Percentiles rank a stretch among this genome's conserved stretches.
Conservation (phyloP, 2,329 filamentous ascomycete genomes). For the Talaromyces sp. region DNA sequence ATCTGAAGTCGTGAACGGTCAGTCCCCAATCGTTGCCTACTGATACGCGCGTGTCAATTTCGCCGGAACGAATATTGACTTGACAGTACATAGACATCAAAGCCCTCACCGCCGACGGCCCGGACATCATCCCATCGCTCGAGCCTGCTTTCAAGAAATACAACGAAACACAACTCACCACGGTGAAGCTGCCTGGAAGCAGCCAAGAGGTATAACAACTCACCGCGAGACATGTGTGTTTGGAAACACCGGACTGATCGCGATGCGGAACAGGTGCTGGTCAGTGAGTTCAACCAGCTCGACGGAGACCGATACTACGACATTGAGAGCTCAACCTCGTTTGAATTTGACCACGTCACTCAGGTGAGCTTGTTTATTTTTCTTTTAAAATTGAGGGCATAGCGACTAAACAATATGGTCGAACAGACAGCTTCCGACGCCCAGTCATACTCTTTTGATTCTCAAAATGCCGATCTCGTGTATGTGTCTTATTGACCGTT, state of each 20-base stretch:
- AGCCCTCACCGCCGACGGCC: constrained; percentile 67
- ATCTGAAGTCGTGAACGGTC: neutral
- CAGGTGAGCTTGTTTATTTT: constrained; percentile 49
- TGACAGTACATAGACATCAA: constrained; percentile 69
- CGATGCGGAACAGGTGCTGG: constrained; percentile 53
- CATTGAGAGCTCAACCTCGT: constrained; percentile 80
- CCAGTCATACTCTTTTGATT: constrained; percentile 75
- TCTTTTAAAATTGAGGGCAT: neutral
- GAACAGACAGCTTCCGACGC: constrained; percentile 74
- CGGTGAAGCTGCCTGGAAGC: constrained; percentile 82
- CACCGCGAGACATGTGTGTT: neutral
- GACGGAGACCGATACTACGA: constrained; percentile 85
- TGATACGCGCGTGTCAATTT: neutral
- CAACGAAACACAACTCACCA: constrained; percentile 90
- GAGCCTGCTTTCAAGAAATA: constrained; percentile 85
- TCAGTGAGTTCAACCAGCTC: constrained; percentile 81
- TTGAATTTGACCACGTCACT: constrained; percentile 78
- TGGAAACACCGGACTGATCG: neutral
- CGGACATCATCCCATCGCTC: constrained; percentile 65
- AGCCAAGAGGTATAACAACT: constrained; percentile 61
- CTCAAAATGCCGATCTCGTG: constrained; percentile 73
- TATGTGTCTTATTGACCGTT: constrained; percentile 43
- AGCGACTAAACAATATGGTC: neutral
- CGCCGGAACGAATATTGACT: constrained; percentile 9
- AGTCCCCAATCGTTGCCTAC: constrained; percentile 14